A percentile compares a stretch with the other conserved stretches of the same genome.
Conservation (phyloP, 176 grass and related monocot species). For the Dendrocalamus sinicus region DNA sequence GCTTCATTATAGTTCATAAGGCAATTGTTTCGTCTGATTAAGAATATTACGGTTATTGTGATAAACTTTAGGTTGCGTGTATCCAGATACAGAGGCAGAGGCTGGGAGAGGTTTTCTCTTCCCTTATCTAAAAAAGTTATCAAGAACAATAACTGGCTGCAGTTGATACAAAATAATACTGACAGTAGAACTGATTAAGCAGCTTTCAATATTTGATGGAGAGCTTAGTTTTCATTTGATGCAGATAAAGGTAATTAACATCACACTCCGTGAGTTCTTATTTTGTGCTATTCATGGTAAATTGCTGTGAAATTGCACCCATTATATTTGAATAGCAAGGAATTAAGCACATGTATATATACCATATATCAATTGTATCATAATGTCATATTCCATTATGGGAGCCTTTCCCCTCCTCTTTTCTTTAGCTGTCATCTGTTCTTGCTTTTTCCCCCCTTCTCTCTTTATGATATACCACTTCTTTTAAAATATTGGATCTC, state of each 20-base stretch:
- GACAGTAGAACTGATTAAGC: not conserved
- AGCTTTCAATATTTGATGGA: not conserved
- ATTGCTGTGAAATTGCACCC: not conserved
- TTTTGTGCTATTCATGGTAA: not conserved
- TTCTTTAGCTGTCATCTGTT: not conserved
- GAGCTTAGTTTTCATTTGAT: not conserved
- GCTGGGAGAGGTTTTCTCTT: no score
- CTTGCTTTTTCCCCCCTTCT: not conserved
- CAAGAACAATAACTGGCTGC: not conserved
- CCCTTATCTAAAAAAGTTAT: not conserved
- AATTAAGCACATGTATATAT: not conserved
- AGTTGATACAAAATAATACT: not conserved
- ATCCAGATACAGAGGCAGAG: no score
- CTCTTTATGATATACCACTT: not conserved
- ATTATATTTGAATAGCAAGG: not conserved
- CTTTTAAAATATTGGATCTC: not conserved
- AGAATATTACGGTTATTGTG: no score
- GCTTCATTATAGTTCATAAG: no score
- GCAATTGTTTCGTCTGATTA: no score
- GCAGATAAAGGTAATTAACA: not conserved
- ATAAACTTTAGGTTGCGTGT: accelerated
- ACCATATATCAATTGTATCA: not conserved
- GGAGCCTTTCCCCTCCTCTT: not conserved
- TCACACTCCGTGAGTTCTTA: not conserved
- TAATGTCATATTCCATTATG: conserved; percentile 1